These are phyloP conservation scores for Mercurialis annua DNA, from an alignment of 345 rosid genomes.

Conservation along the genomic window DNA sequence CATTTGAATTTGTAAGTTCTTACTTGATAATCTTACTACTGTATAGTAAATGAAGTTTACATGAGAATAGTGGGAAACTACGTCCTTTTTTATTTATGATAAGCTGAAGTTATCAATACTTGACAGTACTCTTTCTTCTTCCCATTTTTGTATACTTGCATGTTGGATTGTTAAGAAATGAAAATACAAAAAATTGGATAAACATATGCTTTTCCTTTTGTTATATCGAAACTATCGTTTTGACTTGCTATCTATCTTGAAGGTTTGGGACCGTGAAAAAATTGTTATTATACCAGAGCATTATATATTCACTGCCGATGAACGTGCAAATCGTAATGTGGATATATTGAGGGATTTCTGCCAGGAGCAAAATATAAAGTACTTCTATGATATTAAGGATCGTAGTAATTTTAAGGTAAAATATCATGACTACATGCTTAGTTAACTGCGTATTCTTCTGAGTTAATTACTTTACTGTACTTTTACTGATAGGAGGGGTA, in stretches of 20 bases:
- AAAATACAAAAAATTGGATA: too few species aligned
- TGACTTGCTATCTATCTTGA: constrained; percentile 6
- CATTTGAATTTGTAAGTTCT: too few species aligned
- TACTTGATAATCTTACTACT: too few species aligned
- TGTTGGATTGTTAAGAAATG: too few species aligned
- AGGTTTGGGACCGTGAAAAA: constrained; percentile 99
- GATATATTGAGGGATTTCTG: constrained; percentile 91
- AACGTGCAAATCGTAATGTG: constrained; percentile 90
- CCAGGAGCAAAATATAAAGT: constrained; percentile 78
- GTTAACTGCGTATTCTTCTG: neutral
- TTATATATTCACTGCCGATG: constrained; percentile 84
- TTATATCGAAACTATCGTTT: too few species aligned
- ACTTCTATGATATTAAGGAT: constrained; percentile 92
- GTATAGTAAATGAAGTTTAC: too few species aligned
- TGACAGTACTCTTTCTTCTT: too few species aligned
- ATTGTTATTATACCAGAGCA: constrained; percentile 89
- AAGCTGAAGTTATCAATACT: too few species aligned
- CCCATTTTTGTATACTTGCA: too few species aligned
- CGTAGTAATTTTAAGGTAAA: constrained; percentile 74
- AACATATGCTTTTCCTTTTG: too few species aligned
- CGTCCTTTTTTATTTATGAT: too few species aligned
- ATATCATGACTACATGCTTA: neutral
- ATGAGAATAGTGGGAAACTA: too few species aligned
- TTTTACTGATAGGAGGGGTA: constrained; percentile 5
- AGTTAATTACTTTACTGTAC: neutral